Evolutionary conservation across 1,139 yeast genomes (phyloP), one percentile per base, ranked within the genome.

Genomic region (Suhomyces guaymorum): DNA sequence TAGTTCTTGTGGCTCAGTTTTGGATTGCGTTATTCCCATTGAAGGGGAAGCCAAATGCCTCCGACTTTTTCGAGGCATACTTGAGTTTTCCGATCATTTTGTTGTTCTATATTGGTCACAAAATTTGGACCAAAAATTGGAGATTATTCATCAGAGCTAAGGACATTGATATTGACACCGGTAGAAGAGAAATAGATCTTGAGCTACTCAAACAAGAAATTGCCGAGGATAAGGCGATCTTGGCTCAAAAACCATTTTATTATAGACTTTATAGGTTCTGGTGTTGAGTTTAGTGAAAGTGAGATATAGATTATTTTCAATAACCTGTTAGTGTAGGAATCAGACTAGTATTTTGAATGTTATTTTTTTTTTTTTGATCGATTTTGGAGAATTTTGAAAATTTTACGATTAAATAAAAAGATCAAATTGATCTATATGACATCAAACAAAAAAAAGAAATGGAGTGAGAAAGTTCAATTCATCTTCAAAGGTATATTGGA

Each of bases 101-200:
- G 7, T 63, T 59, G 8, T 68, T 70, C 48, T 78, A 67, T 56
- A 16, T 75, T 19, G 75, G 63, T 21, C 80, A 73, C 59, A 78
- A 77, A 62, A 6, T 74, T 22, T 72, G 61, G 56, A 59, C 62
- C 10, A 67, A 64, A 38, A 70, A 73, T 44, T 66, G 68, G 57
- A 64, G 59, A 28, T 48, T 72, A 8, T 55, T 53, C 33, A 63
- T 60, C 37, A 71, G 70, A 28, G 62, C 73, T 32, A 59, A 60
- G 35, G 61, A 67, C 37, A 66, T 78, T 46, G 84, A 80, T 48
- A 53, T 80, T 26, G 72, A 68, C 40, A 62, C 68, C 34, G 81
- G 81, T 30, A 67, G 81, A 55, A 68, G 79, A 46, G 72, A 75
- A 35, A 61, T 72, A 46, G 82, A 79, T 49, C 57, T 70, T 41